Evolutionary conservation across 495 filamentous ascomycete species (phyloP).

Genomic region (Apodospora peruviana): DNA sequence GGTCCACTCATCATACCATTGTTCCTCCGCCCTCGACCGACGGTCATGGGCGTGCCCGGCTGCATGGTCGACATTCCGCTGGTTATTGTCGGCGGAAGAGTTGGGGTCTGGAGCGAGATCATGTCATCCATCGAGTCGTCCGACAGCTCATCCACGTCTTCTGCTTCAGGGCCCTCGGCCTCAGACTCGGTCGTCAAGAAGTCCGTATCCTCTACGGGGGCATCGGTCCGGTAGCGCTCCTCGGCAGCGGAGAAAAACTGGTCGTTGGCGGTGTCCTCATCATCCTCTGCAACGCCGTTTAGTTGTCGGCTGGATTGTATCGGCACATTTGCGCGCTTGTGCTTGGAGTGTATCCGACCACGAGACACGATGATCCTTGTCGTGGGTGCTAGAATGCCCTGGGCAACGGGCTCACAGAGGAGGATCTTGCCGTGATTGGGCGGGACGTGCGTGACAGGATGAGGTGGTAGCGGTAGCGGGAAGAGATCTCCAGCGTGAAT

Average conservation of each 20-base stretch:
- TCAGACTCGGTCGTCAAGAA: conserved; percentile 30
- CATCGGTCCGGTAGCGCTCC: conserved; percentile 50
- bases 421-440: conserved; percentile 77
- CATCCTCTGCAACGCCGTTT: conserved; percentile 58
- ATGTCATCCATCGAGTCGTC: conserved; percentile 76
- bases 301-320: conserved; percentile 37
- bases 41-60: conserved; percentile 65
- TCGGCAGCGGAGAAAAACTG: conserved; percentile 85
- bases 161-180: conserved; percentile 53
- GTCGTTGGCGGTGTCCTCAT: conserved; percentile 65
- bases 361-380: conserved; percentile 65
- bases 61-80: conserved; percentile 68
- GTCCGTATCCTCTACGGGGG: conserved; percentile 35
- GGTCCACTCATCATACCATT: conserved; percentile 59
- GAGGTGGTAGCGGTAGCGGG: conserved; percentile 74
- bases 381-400: conserved; percentile 67
- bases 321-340: conserved; percentile 26
- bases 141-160: conserved; percentile 54
- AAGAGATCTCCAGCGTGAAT: conserved; percentile 82
- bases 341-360: conserved; percentile 45
- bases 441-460: conserved; percentile 81
- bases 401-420: conserved; percentile 71
- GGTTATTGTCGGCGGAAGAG: conserved; percentile 59
- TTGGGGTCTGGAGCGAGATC: conserved; percentile 77
- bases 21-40: conserved; percentile 53